Conservation (phyloP, 805 yeast genomes). For the Huiozyma naganishii region DNA sequence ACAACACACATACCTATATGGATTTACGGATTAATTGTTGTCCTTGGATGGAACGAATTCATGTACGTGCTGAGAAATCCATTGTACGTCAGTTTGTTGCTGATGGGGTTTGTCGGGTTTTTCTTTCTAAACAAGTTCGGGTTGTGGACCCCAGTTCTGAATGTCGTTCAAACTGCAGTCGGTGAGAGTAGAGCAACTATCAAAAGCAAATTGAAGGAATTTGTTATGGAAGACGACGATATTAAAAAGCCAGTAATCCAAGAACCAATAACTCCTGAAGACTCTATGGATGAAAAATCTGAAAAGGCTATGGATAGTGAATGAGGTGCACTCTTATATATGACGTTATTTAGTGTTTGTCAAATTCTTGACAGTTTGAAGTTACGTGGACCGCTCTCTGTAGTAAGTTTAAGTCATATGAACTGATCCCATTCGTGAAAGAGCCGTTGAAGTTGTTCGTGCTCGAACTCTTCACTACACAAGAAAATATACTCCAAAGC, state of each 20-base stretch:
- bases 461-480: slow-evolving; percentile 26
- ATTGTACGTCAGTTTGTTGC: slow-evolving; percentile 52
- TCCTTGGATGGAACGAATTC: slow-evolving; percentile 93
- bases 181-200: slow-evolving; percentile 47
- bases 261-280: neutral
- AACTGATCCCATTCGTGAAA: slow-evolving; percentile 28
- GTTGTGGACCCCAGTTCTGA: slow-evolving; percentile 64
- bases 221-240: slow-evolving; percentile 41
- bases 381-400: too few species aligned
- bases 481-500: slow-evolving; percentile 35
- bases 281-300: neutral
- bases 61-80: slow-evolving; percentile 83
- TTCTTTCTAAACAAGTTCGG: slow-evolving; percentile 62
- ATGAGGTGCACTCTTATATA: neutral
- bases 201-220: slow-evolving; percentile 46
- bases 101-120: slow-evolving; percentile 47
- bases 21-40: slow-evolving; percentile 59
- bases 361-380: too few species aligned
- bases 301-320: neutral
- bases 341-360: neutral
- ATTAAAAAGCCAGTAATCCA: slow-evolving; percentile 2
- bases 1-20: slow-evolving; percentile 76
- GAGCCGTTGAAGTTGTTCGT: slow-evolving; percentile 23
- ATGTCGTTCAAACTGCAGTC: slow-evolving; percentile 45
- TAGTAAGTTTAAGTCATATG: too few species aligned